phyloP scores from a whole-genome alignment of 179 eudicot genomes.

The Patellifolia procumbens region DNA sequence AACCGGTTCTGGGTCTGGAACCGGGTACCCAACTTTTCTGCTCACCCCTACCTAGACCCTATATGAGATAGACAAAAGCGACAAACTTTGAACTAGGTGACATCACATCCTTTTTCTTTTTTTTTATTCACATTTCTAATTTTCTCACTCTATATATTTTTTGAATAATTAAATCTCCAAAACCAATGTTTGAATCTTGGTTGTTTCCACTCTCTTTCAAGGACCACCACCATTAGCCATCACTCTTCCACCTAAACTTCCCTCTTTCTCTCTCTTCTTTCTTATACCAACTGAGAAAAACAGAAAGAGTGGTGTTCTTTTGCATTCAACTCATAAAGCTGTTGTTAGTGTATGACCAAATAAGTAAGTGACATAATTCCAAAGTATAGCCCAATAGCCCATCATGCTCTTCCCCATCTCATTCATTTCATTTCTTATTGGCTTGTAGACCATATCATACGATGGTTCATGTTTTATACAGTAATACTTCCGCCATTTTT shows the following conservation, averaged over 20 bases:
- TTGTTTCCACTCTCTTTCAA: slow-evolving; percentile 1
- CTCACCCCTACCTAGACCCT: too few relatives aligned
- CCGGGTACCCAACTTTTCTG: too few relatives aligned
- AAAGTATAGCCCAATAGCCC: slow-evolving; percentile 29
- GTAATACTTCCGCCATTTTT: too few relatives aligned
- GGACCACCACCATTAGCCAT: slow-evolving; percentile 18
- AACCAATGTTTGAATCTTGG: slow-evolving; percentile 4
- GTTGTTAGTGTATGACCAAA: slow-evolving; percentile 7
- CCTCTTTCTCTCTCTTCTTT: background rate
- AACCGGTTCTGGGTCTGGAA: too few relatives aligned
- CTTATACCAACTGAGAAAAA: too few relatives aligned
- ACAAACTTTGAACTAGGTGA: too few relatives aligned
- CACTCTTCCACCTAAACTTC: slow-evolving; percentile 12
- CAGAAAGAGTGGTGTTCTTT: background rate
- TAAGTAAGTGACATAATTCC: slow-evolving; percentile 3
- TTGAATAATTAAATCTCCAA: too few relatives aligned
- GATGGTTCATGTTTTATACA: background rate
- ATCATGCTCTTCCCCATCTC: slow-evolving; percentile 10
- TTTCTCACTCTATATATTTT: too few relatives aligned
- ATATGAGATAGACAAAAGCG: too few relatives aligned
- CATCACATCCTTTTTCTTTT: too few relatives aligned
- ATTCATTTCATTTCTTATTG: background rate
- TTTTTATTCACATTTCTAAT: too few relatives aligned
- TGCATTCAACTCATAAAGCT: background rate
- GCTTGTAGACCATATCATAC: too few relatives aligned